Evolutionary conservation across 495 filamentous ascomycete genomes (phyloP).

Genomic region (Parathielavia appendiculata): DNA sequence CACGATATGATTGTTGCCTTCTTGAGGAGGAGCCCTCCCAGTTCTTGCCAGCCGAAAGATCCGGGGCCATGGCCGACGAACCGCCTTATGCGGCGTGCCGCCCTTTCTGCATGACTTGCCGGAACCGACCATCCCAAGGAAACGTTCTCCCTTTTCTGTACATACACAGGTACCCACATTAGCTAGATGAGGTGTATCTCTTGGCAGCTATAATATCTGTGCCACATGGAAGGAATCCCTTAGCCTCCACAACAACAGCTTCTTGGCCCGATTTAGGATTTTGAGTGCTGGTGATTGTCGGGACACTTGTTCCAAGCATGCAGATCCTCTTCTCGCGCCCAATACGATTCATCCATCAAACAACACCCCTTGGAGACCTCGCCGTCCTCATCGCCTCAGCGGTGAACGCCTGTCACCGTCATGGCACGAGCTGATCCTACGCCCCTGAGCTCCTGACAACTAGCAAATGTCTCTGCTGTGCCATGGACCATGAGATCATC

Average conservation of each 20-base stretch:
- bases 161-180: too few species aligned
- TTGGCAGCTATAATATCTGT: too few species aligned
- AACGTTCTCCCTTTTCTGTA: too few species aligned
- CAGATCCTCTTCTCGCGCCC: neutral
- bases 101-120: neutral
- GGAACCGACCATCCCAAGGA: neutral
- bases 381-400: neutral
- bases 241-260: neutral
- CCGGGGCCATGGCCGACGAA: neutral
- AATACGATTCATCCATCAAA: slow-evolving; percentile 4
- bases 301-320: slow-evolving; percentile 7
- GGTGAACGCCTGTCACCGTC: neutral
- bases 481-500: neutral
- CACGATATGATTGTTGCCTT: too few species aligned
- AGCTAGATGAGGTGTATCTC: too few species aligned
- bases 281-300: slow-evolving; percentile 4
- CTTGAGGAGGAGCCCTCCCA: too few species aligned
- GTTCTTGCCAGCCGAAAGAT: neutral
- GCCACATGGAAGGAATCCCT: slow-evolving; percentile 15
- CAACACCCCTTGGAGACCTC: neutral
- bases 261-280: slow-evolving; percentile 7
- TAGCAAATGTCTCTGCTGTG: neutral
- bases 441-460: neutral
- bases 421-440: neutral
- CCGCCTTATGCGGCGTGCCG: neutral